Evolutionary conservation across 352 stramenopile genomes (phyloP).

Genomic region (Globisporangium polare): DNA sequence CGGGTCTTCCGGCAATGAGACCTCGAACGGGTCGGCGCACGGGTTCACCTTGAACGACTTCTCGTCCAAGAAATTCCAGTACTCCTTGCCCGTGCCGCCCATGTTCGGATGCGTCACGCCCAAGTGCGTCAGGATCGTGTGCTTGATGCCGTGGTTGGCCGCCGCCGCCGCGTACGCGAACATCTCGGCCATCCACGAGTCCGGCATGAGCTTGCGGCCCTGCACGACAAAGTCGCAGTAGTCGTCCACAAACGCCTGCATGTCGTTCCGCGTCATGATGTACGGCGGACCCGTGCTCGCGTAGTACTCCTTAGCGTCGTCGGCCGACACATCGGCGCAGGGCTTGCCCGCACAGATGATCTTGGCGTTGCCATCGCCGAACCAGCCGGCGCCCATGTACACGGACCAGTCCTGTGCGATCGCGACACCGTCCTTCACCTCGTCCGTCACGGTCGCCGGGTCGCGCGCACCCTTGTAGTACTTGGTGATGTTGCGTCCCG

Average conservation of each 20-base stretch:
- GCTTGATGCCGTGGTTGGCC: conserved; percentile 27
- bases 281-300: conserved; percentile 23
- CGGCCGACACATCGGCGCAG: conserved; percentile 9
- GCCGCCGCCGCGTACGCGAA: conserved; percentile 24
- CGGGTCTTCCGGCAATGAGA: conserved; percentile 15
- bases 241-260: conserved; percentile 21
- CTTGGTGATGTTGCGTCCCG: conserved; percentile 11
- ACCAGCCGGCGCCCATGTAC: conserved; percentile 8
- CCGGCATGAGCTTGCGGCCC: conserved; percentile 15
- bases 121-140: conserved; percentile 24
- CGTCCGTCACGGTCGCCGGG: conserved; percentile 11
- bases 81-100: conserved; percentile 6
- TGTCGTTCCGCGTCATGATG: conserved; percentile 32
- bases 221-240: conserved; percentile 23
- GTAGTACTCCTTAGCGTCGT: conserved; percentile 26
- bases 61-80: conserved; percentile 21
- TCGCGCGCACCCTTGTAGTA: conserved; percentile 21
- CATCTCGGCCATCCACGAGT: conserved; percentile 32
- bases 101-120: conserved; percentile 21
- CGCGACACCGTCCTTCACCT: conserved; percentile 19
- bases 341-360: conserved; percentile 14
- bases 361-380: conserved; percentile 7
- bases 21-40: conserved; percentile 15
- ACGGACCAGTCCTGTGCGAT: conserved; percentile 21
- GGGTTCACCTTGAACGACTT: conserved; percentile 15